Conservation (phyloP, 192 early-diverging fungal species). For the Coemansia umbellata region DNA sequence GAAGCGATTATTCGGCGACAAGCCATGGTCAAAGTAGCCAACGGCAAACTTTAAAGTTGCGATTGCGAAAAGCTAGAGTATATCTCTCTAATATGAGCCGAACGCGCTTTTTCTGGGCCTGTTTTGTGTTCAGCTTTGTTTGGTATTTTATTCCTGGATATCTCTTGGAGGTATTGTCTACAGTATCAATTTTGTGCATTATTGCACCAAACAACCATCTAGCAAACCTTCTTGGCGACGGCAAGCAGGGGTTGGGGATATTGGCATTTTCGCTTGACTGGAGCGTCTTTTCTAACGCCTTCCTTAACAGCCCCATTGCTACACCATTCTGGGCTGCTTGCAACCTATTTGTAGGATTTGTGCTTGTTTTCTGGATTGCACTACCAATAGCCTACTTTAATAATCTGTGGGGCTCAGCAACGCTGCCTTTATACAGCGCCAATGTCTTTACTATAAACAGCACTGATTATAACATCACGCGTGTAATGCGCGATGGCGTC, state of each 20-base stretch:
- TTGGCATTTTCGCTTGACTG: constrained; percentile 74
- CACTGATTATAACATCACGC: constrained; percentile 55
- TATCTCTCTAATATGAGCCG: constrained; percentile 18
- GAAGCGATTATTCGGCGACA: neutral
- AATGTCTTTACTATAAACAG: constrained; percentile 57
- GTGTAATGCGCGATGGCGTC: constrained; percentile 55
- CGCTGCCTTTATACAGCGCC: constrained; percentile 64
- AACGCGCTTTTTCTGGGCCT: constrained; percentile 55
- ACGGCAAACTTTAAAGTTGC: too few species aligned
- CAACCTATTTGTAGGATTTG: constrained; percentile 67
- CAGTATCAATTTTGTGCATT: constrained; percentile 62
- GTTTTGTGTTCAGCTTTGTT: constrained; percentile 49
- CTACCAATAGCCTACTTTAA: constrained; percentile 71
- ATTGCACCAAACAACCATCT: constrained; percentile 47
- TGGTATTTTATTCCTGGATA: constrained; percentile 64
- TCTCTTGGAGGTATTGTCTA: constrained; percentile 62
- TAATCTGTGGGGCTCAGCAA: constrained; percentile 58
- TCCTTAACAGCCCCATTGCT: constrained; percentile 59
- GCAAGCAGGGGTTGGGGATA: constrained; percentile 63
- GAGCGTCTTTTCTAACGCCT: constrained; percentile 62
- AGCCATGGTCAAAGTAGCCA: neutral
- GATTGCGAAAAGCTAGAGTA: neutral
- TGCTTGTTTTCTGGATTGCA: constrained; percentile 71
- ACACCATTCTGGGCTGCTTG: constrained; percentile 74
- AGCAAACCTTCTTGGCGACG: constrained; percentile 49